Base-by-base conservation (phyloP, 2,329 filamentous ascomycete genomes). In the Diaporthe velutina region DNA sequence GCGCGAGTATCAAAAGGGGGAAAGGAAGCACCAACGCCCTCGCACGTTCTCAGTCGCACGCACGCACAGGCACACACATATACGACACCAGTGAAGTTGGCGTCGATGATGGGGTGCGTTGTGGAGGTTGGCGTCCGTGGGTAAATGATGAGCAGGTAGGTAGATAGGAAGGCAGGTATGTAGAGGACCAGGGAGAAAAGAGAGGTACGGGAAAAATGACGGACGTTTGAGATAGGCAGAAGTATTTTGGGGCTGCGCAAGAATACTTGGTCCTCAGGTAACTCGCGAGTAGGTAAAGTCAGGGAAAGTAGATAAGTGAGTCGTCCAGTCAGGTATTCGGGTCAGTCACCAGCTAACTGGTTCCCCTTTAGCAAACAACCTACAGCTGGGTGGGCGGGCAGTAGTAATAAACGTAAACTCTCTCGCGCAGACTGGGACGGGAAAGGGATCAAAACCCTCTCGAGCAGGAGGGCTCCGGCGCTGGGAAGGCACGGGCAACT, bases 401-500 rank as follows among this genome's bases (percentile, higher is more conserved):
- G 30, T 19, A 30, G 25, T 22, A 5, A 30, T 5, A 33, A 30
- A 50, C 2, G 4, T 25, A 38, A 50, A 25, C 28, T 45, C 30
- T 54, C 50, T 30, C 13, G 52, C 45, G 22, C 45, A 19, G 61
- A 17, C 42, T 50, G 61, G 28, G n/a, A 30, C 28, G 61, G 30
- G 30, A 67, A 35, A 67, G 13, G 30, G 61, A 67, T 52, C 45
- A 52, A 67, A 67, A 38, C 30, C 64, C 61, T 50, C 45, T 40
- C 54, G 40, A 28, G 13, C 30, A 67, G 30, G 30, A 38, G 45
- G 28, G 17, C 28, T 28, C 28, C 42, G 25, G 19, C 28, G 19
- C n/a, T 33, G 42, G 42, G 68, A 60, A 40, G 57, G 70, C 55
- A 64, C 33, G 70, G 70, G 70, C 70, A 72, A 64, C 70, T 72